These are phyloP conservation scores for Alternaria sp. DNA, from an alignment of 2,329 filamentous ascomycete species.

Conservation along the genomic window DNA sequence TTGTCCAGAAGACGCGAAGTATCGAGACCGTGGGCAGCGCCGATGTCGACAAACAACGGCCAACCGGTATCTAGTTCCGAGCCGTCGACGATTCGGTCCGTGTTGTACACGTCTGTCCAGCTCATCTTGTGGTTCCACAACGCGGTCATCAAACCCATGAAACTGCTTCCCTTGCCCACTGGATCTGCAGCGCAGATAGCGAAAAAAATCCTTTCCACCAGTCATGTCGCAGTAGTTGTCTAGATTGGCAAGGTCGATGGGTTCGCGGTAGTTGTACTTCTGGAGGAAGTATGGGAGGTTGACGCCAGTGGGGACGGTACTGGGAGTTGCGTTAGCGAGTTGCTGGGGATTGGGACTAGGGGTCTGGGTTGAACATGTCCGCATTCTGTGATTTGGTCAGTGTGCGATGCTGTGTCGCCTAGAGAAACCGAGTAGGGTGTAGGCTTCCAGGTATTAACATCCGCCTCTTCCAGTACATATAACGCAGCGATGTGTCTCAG, in stretches of 20 bases:
- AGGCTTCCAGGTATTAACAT: constrained; percentile 13
- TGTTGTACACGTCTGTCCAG: constrained; percentile 16
- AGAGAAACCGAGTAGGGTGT: constrained; percentile 16
- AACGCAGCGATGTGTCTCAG: constrained; percentile 11
- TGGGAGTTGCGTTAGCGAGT: background rate
- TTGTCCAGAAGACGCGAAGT: constrained; percentile 7
- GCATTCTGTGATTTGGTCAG: constrained; percentile 14
- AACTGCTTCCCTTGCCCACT: constrained; percentile 16
- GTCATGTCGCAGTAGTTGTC: constrained; percentile 19
- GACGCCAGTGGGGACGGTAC: constrained; percentile 4
- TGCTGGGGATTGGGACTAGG: background rate
- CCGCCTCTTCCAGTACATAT: constrained; percentile 9
- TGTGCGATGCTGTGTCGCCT: constrained; percentile 10
- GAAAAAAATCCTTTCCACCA: constrained; percentile 9
- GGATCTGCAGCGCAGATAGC: constrained; percentile 10
- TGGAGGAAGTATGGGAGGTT: constrained; percentile 12
- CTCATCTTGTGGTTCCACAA: constrained; percentile 13
- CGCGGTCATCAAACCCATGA: constrained; percentile 6
- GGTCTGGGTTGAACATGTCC: background rate
- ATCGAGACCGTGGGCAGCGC: constrained; percentile 9
- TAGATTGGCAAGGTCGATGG: constrained; percentile 2
- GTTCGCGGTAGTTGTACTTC: constrained; percentile 15
- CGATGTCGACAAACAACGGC: constrained; percentile 9
- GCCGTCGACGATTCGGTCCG: constrained; percentile 1
- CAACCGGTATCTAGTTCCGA: constrained; percentile 1